Evolutionary conservation across 2,329 filamentous ascomycete genomes (phyloP).

Genomic region (Aspergillus sp.): DNA sequence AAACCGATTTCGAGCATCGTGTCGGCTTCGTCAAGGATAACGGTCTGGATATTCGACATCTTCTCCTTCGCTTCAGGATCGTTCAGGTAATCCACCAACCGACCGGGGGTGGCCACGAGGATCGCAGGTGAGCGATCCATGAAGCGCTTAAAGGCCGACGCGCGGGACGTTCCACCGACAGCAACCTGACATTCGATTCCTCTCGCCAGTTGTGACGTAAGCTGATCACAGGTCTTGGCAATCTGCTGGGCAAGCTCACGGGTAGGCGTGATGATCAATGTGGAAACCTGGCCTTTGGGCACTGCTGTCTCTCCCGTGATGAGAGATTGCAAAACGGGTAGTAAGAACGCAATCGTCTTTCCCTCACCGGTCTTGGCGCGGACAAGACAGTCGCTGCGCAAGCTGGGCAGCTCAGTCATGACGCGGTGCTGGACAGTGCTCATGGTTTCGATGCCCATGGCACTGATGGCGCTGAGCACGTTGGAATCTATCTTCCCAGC

Average conservation of each 20-base stretch:
- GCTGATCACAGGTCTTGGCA: slow-evolving; percentile 50
- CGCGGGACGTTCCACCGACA: slow-evolving; percentile 44
- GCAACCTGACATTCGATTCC: slow-evolving; percentile 52
- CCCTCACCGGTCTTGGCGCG: slow-evolving; percentile 58
- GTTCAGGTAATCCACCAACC: slow-evolving; percentile 53
- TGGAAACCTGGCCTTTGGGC: slow-evolving; percentile 46
- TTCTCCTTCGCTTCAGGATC: slow-evolving; percentile 48
- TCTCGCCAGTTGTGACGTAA: slow-evolving; percentile 45
- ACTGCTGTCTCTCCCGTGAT: slow-evolving; percentile 35
- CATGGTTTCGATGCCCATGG: slow-evolving; percentile 48
- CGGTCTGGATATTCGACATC: slow-evolving; percentile 53
- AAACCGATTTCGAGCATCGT: slow-evolving; percentile 47
- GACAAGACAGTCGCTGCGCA: slow-evolving; percentile 58
- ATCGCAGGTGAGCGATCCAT: slow-evolving; percentile 39
- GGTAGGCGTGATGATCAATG: slow-evolving; percentile 54
- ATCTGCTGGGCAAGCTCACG: slow-evolving; percentile 57
- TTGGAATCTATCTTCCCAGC: slow-evolving; percentile 40
- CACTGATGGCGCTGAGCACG: slow-evolving; percentile 38
- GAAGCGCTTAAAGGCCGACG: slow-evolving; percentile 33
- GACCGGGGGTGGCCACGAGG: slow-evolving; percentile 54
- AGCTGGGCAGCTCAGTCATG: slow-evolving; percentile 54
- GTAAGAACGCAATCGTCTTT: slow-evolving; percentile 55
- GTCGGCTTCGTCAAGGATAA: slow-evolving; percentile 53
- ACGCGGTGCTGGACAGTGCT: slow-evolving; percentile 60
- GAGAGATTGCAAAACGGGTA: slow-evolving; percentile 53